A percentile compares a stretch with the other conserved stretches of the same genome.
phyloP scores from a whole-genome alignment of 306 rosid genomes.

The Acacia acuminata region DNA sequence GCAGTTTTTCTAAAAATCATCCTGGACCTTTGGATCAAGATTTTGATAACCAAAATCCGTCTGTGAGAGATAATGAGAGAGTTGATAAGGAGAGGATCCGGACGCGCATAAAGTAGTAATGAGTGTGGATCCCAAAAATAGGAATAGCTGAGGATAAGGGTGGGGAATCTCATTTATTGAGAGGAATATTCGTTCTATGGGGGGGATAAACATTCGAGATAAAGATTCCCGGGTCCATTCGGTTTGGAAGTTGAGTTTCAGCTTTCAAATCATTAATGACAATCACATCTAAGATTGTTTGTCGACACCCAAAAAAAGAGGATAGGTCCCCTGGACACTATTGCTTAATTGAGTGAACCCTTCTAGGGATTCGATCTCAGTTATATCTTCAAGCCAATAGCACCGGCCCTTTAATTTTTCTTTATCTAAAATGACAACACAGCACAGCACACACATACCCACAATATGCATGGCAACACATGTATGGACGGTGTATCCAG shows the following conservation, averaged over 20 bases:
- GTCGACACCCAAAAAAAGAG: not conserved
- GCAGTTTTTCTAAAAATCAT: too few species aligned
- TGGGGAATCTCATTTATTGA: not conserved
- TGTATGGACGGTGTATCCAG: not conserved
- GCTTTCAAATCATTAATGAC: not conserved
- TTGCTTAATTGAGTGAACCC: too few species aligned
- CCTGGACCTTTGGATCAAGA: too few species aligned
- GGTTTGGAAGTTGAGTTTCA: not conserved
- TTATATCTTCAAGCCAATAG: too few species aligned
- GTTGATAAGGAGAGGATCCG: too few species aligned
- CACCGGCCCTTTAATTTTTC: too few species aligned
- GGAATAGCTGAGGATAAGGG: not conserved
- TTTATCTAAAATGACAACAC: not conserved
- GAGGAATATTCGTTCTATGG: slow-evolving; percentile 32
- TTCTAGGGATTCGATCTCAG: too few species aligned
- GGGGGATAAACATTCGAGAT: not conserved
- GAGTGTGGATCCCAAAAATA: not conserved
- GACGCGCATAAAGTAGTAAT: not conserved
- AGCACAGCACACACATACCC: not conserved
- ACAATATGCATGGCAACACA: not conserved
- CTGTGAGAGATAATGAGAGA: too few species aligned
- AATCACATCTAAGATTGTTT: not conserved
- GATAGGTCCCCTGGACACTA: not conserved
- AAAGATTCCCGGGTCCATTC: slow-evolving; percentile 17
- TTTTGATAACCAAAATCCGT: too few species aligned